These are phyloP conservation scores for Claviceps arundinis DNA, from an alignment of 2,329 filamentous ascomycete species.

Conservation along the genomic window DNA sequence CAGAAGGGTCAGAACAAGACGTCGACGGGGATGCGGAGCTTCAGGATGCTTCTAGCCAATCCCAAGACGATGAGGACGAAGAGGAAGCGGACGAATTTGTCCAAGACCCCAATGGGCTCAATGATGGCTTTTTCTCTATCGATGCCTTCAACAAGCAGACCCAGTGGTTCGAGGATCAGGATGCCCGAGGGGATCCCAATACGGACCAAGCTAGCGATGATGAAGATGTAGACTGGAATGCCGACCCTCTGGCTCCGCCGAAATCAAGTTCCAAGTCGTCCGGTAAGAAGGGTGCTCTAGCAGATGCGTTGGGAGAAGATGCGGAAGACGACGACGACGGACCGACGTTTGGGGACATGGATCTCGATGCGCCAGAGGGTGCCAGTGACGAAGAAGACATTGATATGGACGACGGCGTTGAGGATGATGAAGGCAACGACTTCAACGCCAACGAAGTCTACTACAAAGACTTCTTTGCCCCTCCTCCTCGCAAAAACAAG, in stretches of 20 bases:
- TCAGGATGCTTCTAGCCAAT: slow-evolving; percentile 22
- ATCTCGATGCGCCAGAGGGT: slow-evolving; percentile 60
- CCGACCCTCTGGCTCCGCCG: slow-evolving; percentile 48
- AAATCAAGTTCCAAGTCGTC: slow-evolving; percentile 15
- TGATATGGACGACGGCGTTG: slow-evolving; percentile 27
- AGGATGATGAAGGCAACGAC: slow-evolving; percentile 44
- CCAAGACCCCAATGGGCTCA: slow-evolving; percentile 65
- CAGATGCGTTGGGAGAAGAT: slow-evolving; percentile 19
- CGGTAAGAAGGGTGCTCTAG: slow-evolving; percentile 17
- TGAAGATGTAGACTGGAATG: slow-evolving; percentile 78
- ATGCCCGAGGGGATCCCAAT: slow-evolving; percentile 61
- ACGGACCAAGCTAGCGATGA: slow-evolving; percentile 68
- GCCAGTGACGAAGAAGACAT: slow-evolving; percentile 50
- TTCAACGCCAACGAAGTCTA: slow-evolving; percentile 76
- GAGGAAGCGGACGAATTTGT: slow-evolving; percentile 29
- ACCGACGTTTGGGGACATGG: slow-evolving; percentile 71
- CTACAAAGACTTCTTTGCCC: slow-evolving; percentile 90
- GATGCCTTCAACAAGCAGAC: slow-evolving; percentile 94
- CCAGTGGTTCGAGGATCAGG: slow-evolving; percentile 77
- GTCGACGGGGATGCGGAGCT: slow-evolving; percentile 18
- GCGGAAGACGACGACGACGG: slow-evolving; percentile 53
- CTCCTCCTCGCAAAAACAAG: slow-evolving; percentile 60
- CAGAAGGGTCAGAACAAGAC: slow-evolving; percentile 9
- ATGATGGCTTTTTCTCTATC: slow-evolving; percentile 96
- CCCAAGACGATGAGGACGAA: slow-evolving; percentile 21